Evolutionary conservation across 345 rosid species (phyloP), one percentile per base, ranked within the genome.

Genomic region (Bruguiera sexangula): DNA sequence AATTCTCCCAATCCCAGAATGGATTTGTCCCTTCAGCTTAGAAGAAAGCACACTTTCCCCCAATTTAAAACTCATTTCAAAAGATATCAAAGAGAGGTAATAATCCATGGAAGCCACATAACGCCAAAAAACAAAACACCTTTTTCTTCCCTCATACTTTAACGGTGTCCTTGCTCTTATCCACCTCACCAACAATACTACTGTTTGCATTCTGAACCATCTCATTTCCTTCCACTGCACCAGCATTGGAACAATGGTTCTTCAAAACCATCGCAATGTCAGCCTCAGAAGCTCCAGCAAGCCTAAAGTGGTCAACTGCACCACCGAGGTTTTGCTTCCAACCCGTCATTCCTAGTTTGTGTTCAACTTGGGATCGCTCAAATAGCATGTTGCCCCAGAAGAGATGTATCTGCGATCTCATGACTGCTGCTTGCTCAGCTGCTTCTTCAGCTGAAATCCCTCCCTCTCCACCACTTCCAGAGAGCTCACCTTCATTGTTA

Each of bases 341-440:
- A 65, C 96, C 91, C 56, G 52, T 77, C 71, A 81, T 62, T 39
- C 91, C 89, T 54, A 92, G 70, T 77, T 92, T 95, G 89, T 92
- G 85, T 80, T 90, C 99, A n/a, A 90, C 96, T 79, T 92, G 97
- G n/a, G 99, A 95, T 77, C 96, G 85, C 77, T 95, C 99, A 65
- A 92, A 90, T 29, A 92, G 82, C 96, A 90, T 85, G 75, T 95
- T 95, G 9, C 99, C 99, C 99, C 99, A 95, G 79, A 95, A 95
- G 24, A 95, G 88, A 81, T 95, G 99, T 74, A 95, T 95, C 82
- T 95, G 99, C 18, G 97, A 95, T 82, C 92, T 92, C 97, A 92
- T 89, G 5, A 91, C 97, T 29, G 84, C 85, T 29, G 93, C 97
- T 83, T 94, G 98, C 63, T 94, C 97, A 59, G 95, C 97, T 1